A percentile compares a stretch with the other conserved stretches of the same genome.
Conservation (phyloP, 306 rosid species). For the Dalbergia oliveri region DNA sequence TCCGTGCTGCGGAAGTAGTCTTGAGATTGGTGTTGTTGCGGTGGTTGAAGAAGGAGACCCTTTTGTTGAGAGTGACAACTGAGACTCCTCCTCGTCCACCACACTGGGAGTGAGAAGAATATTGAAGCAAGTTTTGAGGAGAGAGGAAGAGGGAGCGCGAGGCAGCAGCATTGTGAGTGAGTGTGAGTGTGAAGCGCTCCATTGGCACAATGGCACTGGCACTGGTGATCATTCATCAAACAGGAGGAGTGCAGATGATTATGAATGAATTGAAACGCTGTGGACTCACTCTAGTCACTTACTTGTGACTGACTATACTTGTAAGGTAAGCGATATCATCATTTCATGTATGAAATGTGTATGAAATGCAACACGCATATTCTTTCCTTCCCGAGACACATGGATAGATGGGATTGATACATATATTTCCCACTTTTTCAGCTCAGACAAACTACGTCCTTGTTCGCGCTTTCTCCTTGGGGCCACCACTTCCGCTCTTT, state of each 20-base stretch:
- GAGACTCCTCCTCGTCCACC: background rate
- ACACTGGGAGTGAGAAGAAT: background rate
- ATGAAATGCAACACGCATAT: background rate
- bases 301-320: background rate
- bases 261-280: background rate
- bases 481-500: background rate
- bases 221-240: slow-evolving; percentile 9
- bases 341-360: background rate
- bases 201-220: background rate
- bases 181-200: slow-evolving; percentile 32
- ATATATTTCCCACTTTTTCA: background rate
- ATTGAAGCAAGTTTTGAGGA: slow-evolving; percentile 1
- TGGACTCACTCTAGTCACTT: background rate
- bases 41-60: background rate
- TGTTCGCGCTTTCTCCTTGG: background rate
- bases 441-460: background rate
- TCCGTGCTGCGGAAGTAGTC: slow-evolving; percentile 4
- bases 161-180: slow-evolving; percentile 18
- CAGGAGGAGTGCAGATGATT: background rate
- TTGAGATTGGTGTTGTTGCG: background rate
- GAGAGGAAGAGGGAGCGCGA: slow-evolving; percentile 9
- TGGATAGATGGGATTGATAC: background rate
- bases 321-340: background rate
- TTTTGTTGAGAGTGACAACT: slow-evolving; percentile 6
- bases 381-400: background rate